Evolutionary conservation across 225 moss, liverwort and hornwort species (phyloP), one percentile per base, ranked within the genome.

Genomic region (Pleurozium schreberi): DNA sequence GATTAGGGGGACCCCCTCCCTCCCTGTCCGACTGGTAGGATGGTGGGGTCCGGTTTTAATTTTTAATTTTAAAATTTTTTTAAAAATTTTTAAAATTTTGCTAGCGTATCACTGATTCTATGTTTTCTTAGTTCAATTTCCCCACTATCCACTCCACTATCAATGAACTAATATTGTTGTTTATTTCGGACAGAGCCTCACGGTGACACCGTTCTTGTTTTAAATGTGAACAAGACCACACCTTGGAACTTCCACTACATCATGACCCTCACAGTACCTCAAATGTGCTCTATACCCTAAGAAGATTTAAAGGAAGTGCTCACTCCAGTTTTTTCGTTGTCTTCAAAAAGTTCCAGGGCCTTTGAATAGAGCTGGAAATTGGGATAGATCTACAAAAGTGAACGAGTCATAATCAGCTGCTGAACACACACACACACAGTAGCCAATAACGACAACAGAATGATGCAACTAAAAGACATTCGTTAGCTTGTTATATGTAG

Each of bases 271-370:
- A 75, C 30, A 81, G 49, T 36, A 52, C 78, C 45, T 70, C 81
- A 70, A 75, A 81, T 87, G 34, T 58, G 81, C 63, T 87, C 67
- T 68, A 34, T 76, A 71, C 68, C 57, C 61, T 75, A 33, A 40
- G 36, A 81, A 88, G 50, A 80, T n/a, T 68, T 10, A 33, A 68
- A 71, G 50, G 20, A 68, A 68, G 49, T 78, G 71, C 98, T 93
- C 89, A 99, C 98, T 90, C 84, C 90, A 76, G 90, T 97, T 87
- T 88, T 94, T 76, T 93, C 93, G 88, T 95, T 96, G 59, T 95
- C 97, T 81, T 93, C 95, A 75, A 99, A 99, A 57, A 97, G 95
- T 74, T 99, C 97, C 79, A 96, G 91, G 55, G 97, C 96, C 89
- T 94, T 97, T 78, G 93, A 86, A 94, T 94, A 99, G 76, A 97